phyloP scores from a whole-genome alignment of 139 green algal species.

The Closterium sp. region DNA sequence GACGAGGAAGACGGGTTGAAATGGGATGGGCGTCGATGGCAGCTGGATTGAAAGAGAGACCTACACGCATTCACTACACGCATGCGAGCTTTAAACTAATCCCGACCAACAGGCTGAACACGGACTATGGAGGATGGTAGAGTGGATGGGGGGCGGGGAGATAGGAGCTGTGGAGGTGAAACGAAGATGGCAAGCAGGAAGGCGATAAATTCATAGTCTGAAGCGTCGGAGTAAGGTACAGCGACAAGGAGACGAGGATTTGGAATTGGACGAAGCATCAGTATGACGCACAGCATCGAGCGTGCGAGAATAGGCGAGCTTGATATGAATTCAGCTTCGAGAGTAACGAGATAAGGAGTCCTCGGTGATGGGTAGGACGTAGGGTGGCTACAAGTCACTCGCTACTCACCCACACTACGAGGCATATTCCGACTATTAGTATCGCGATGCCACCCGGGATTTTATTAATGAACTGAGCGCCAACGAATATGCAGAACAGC shows the following conservation, averaged over 20 bases:
- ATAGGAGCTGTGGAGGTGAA: neutral
- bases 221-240: neutral
- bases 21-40: too few relatives aligned
- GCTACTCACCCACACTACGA: neutral
- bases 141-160: neutral
- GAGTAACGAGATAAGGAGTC: neutral
- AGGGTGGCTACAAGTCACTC: neutral
- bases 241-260: neutral
- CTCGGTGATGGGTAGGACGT: neutral
- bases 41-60: too few relatives aligned
- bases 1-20: too few relatives aligned
- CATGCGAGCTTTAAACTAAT: too few relatives aligned
- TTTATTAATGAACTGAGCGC: neutral
- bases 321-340: neutral
- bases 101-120: too few relatives aligned
- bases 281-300: neutral
- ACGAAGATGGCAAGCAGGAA: neutral
- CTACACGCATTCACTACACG: too few relatives aligned
- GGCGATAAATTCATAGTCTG: neutral
- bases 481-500: constrained; percentile 45
- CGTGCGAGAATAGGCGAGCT: neutral
- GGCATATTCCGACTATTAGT: neutral
- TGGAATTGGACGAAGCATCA: neutral
- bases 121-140: too few relatives aligned
- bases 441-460: neutral